Base-by-base conservation (phyloP, 371 early-diverging fungal genomes). In the Mortierella sp. region DNA sequence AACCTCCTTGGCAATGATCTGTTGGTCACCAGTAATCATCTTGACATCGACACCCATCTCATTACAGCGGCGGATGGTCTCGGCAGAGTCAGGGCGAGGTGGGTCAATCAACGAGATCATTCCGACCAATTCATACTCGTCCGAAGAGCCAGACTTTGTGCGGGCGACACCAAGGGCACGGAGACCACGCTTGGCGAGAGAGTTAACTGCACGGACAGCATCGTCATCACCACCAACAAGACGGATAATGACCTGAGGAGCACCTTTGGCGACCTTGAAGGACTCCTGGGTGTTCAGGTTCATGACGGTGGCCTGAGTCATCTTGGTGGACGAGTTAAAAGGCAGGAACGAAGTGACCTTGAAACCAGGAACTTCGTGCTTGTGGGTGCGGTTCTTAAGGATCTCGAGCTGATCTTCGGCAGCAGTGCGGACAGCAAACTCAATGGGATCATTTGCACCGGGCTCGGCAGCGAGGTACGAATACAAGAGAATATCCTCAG, bases 11-110 rank as follows among this genome's bases (percentile, higher is more conserved):
- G 94, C 96, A 79, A 94, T 93, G 39, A 93, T 92, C 55, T 92
- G 81, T 58, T 96, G 95, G 64, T 96, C 95, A 64, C 95, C 97
- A 3, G 95, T 95, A 70, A 95, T 90, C 94, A 95, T 94, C 79
- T 93, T 89, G 44, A 95, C 93, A 52, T 87, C 82, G 47, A 97
- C 90, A 56, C 94, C 95, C 48, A 91, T 91, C 21, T 60, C 71
- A 59, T 83, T 81, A 57, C 92, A 90, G 39, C 86, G 82, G 37
- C 81, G 70, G 50, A 92, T 90, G 7, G 90, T 86, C 34, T 73
- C 81, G 27, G 86, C 85, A 4, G 87, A 87, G 50, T 88, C 89
- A 26, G 84, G 84, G 50, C 89, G 89, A 15, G 94, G 93, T 23
- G 94, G 98, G 79, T 97, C 99, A 52, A 95, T 89, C 59, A 99